phyloP scores from a whole-genome alignment of 768 basidiomycete species.

The Strobilomyces echinocephalus region DNA sequence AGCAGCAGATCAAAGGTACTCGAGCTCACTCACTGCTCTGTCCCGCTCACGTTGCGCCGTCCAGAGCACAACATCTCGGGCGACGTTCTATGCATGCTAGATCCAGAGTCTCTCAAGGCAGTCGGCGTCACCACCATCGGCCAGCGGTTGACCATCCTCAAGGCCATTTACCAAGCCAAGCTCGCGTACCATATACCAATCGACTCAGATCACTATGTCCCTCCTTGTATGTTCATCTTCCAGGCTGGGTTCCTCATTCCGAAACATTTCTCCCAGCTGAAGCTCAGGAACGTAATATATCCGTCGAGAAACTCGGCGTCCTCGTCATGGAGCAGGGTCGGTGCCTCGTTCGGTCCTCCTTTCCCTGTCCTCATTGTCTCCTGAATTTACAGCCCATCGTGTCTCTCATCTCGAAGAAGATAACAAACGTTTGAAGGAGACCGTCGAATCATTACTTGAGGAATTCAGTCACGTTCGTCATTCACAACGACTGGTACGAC shows the following conservation, averaged over 20 bases:
- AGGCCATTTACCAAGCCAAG: constrained; percentile 88
- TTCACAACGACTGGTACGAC: constrained; percentile 21
- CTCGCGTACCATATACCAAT: constrained; percentile 77
- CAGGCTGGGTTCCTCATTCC: not conserved
- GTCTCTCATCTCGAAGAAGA: constrained; percentile 71
- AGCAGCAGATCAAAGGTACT: constrained; percentile 71
- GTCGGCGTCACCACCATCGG: constrained; percentile 89
- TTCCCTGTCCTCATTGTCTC: not conserved
- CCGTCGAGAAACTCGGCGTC: constrained; percentile 61
- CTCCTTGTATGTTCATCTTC: constrained; percentile 63
- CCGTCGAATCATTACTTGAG: constrained; percentile 60
- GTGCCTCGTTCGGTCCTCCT: constrained; percentile 9
- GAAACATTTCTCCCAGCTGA: constrained; percentile 41
- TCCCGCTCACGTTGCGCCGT: constrained; percentile 3
- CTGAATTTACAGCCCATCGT: constrained; percentile 54
- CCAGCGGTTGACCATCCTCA: constrained; percentile 86
- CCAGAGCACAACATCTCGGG: constrained; percentile 90
- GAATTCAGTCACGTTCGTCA: constrained; percentile 50
- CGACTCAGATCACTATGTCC: constrained; percentile 80
- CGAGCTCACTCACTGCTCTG: not conserved
- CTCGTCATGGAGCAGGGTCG: constrained; percentile 74
- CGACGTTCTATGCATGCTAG: constrained; percentile 79
- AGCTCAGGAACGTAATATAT: constrained; percentile 50
- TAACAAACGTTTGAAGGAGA: constrained; percentile 62
- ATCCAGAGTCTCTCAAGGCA: constrained; percentile 79